These are phyloP conservation scores for Nakazawaea wickerhamii DNA, from an alignment of 805 yeast species.

Conservation along the genomic window DNA sequence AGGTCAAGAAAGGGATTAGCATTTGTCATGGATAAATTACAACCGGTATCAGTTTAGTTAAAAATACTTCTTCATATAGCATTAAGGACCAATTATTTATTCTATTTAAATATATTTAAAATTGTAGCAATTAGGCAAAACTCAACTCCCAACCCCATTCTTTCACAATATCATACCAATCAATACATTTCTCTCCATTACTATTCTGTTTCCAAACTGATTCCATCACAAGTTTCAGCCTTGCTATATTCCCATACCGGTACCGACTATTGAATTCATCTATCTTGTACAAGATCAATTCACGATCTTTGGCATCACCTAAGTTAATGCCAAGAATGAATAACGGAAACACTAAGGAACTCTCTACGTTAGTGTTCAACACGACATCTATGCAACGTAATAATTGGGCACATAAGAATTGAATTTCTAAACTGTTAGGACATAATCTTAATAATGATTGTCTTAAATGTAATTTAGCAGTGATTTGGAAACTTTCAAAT, in stretches of 20 bases:
- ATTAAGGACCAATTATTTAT: neutral
- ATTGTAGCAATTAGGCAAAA: constrained; percentile 44
- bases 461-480: constrained; percentile 61
- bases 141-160: constrained; percentile 73
- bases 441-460: constrained; percentile 59
- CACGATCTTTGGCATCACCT: constrained; percentile 45
- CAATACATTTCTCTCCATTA: constrained; percentile 55
- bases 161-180: constrained; percentile 67
- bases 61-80: neutral
- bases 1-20: constrained; percentile 69
- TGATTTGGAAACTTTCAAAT: constrained; percentile 66
- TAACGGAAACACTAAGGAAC: constrained; percentile 69
- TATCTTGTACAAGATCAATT: constrained; percentile 45
- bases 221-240: constrained; percentile 39
- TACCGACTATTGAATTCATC: constrained; percentile 56
- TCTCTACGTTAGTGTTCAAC: constrained; percentile 62
- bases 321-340: constrained; percentile 75
- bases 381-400: constrained; percentile 53
- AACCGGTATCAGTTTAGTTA: constrained; percentile 18
- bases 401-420: constrained; percentile 49
- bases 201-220: constrained; percentile 43
- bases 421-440: constrained; percentile 60
- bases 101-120: neutral
- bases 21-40: constrained; percentile 66
- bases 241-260: constrained; percentile 55